phyloP scores from a whole-genome alignment of 352 stramenopile species.

The Thalassiosira sp. region DNA sequence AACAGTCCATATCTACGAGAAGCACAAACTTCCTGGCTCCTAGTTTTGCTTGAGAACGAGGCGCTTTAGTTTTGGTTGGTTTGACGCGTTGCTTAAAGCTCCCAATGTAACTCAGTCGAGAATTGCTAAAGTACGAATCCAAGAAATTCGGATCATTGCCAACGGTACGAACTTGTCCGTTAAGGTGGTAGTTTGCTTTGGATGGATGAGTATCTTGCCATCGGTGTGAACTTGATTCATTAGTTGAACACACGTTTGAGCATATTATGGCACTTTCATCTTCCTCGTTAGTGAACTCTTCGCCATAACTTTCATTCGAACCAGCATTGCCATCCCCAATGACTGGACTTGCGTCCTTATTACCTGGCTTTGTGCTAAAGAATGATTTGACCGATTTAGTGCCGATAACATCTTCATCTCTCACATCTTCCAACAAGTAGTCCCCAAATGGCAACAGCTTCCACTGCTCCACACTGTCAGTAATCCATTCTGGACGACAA shows the following conservation, averaged over 20 bases:
- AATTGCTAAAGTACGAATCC: constrained; percentile 63
- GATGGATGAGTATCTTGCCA: constrained; percentile 45
- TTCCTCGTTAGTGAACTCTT: neutral
- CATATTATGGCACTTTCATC: neutral
- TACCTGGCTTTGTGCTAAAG: constrained; percentile 24
- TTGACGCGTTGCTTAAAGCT: constrained; percentile 78
- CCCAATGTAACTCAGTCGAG: constrained; percentile 82
- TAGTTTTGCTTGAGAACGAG: constrained; percentile 22
- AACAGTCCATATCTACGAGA: constrained; percentile 97
- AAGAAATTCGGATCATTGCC: constrained; percentile 81
- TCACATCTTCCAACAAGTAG: constrained; percentile 88
- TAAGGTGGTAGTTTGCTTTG: constrained; percentile 49
- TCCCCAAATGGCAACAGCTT: constrained; percentile 82
- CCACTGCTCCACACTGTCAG: constrained; percentile 86
- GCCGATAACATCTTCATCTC: constrained; percentile 62
- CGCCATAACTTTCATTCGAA: neutral
- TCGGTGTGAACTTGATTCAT: constrained; percentile 24
- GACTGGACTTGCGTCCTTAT: constrained; percentile 1
- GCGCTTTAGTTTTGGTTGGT: constrained; percentile 10
- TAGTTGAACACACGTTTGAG: neutral
- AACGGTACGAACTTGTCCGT: constrained; percentile 54
- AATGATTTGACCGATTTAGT: constrained; percentile 53
- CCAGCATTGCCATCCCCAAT: constrained; percentile 19
- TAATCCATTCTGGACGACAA: constrained; percentile 90
- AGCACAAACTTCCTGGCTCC: constrained; percentile 84